Evolutionary conservation across 176 grass and related monocot genomes (phyloP), one percentile per base, ranked within the genome.

Genomic region (Musa itinerans): DNA sequence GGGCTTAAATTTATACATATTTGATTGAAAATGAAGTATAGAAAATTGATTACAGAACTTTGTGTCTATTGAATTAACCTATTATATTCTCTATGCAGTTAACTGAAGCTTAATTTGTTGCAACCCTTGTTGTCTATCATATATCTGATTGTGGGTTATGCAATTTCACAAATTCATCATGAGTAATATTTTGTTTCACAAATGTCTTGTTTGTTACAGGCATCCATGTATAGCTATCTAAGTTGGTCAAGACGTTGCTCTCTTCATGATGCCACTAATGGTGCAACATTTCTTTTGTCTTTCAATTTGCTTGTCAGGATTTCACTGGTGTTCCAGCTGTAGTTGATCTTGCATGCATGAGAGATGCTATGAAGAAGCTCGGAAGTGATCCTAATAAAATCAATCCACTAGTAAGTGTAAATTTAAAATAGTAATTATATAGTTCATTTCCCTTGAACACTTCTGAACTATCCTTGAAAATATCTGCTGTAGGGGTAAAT

Each of bases 311-410:
- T 63, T 79, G 54, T 26, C 72, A 98, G 94, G 94, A 98, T 87
- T 98, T 98, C 59, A 98, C 94, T 82, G 94, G 94, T 77, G 94
- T 93, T 58, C 90, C 90, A 16, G 94, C 94, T 63, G 88, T 93
- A 70, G 94, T 98, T 80, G 94, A 98, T 79, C 94, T 98, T 72
- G 94, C 94, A 0, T 93, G 94, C 73, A 98, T 98, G 94, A 76
- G 94, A 62, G 94, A 98, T 93, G 94, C 94, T 53, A 87, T 98
- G 88, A 93, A 84, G 79, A 98, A 80, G 78, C 82, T 98, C 68
- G 86, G 84, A 19, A 93, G 86, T 26, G 94, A 98, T 20, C 85
- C 90, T 0, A 89, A 93, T 65, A 93, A 89, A 93, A 98, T 98
- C 52, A 93, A 98, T 76, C 94, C 94, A 76, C 84, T 98, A 80